A percentile compares a stretch with the other conserved stretches of the same genome.
phyloP scores from a whole-genome alignment of 108 stramenopile genomes.

The Pseudonitzschia delicatissima region DNA sequence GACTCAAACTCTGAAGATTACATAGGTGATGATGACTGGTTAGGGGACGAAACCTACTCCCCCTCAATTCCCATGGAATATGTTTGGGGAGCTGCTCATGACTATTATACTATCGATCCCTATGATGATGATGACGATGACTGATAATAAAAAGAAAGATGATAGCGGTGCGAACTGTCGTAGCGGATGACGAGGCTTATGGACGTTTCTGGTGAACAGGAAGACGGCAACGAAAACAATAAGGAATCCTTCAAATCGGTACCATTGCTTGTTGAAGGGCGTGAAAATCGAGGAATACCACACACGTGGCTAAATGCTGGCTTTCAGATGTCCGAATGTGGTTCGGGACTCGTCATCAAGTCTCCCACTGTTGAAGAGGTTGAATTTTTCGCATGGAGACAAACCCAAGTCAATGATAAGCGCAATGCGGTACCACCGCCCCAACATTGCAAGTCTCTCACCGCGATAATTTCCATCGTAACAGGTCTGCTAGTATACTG shows the following conservation, averaged over 20 bases:
- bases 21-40: conserved; percentile 44
- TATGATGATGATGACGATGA: conserved; percentile 29
- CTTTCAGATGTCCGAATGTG: conserved; percentile 36
- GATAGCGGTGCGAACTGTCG: conserved; percentile 22
- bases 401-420: background rate
- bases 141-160: too few species aligned
- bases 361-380: conserved; percentile 45
- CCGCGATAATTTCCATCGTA: conserved; percentile 63
- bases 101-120: too few species aligned
- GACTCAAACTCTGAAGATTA: conserved; percentile 29
- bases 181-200: conserved; percentile 22
- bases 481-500: conserved; percentile 67
- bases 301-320: conserved; percentile 43
- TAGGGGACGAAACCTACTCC: too few species aligned
- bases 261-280: too few species aligned
- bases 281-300: conserved; percentile 46
- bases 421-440: conserved; percentile 33
- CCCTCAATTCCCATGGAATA: background rate
- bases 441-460: conserved; percentile 68
- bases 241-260: too few species aligned
- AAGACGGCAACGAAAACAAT: too few species aligned
- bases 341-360: conserved; percentile 26
- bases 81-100: conserved; percentile 27
- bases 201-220: too few species aligned
- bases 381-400: conserved; percentile 27